phyloP scores from a whole-genome alignment of 305 asterid species.

The Fraxinus sp. region DNA sequence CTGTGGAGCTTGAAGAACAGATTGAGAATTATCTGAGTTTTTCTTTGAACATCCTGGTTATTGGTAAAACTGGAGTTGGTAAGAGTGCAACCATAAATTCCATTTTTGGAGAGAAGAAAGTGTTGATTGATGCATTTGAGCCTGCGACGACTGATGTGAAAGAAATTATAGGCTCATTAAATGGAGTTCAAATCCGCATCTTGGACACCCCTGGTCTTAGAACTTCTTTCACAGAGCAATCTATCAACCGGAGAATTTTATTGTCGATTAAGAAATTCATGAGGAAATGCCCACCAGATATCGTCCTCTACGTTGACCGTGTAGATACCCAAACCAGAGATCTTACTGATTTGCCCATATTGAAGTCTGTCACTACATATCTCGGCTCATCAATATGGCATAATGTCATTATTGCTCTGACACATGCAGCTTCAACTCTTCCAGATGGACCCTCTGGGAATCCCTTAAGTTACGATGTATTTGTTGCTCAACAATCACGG shows the following conservation, averaged over 20 bases:
- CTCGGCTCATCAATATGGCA: constrained; percentile 79
- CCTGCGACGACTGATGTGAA: constrained; percentile 57
- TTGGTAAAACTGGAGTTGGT: constrained; percentile 94
- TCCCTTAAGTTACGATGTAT: constrained; percentile 47
- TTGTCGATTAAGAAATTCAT: constrained; percentile 56
- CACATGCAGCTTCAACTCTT: constrained; percentile 68
- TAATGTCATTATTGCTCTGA: constrained; percentile 54
- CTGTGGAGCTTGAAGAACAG: constrained; percentile 44
- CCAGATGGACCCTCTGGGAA: constrained; percentile 61
- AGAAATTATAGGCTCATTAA: constrained; percentile 42
- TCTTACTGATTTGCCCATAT: constrained; percentile 52
- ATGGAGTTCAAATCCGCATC: constrained; percentile 57
- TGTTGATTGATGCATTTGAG: constrained; percentile 56
- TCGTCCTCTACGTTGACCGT: constrained; percentile 75
- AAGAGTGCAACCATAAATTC: constrained; percentile 94
- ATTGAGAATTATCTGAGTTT: constrained; percentile 29
- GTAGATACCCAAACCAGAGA: constrained; percentile 49
- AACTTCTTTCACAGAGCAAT: constrained; percentile 45
- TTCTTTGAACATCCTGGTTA: constrained; percentile 54
- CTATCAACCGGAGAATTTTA: constrained; percentile 47
- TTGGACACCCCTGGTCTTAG: constrained; percentile 89
- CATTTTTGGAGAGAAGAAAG: constrained; percentile 55
- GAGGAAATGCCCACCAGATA: constrained; percentile 63
- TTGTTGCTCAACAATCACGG: constrained; percentile 43
- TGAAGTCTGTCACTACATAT: constrained; percentile 46